Evolutionary conservation across 2,329 filamentous ascomycete genomes (phyloP), one percentile per base, ranked within the genome.

Genomic region (Arachnomyces sp.): DNA sequence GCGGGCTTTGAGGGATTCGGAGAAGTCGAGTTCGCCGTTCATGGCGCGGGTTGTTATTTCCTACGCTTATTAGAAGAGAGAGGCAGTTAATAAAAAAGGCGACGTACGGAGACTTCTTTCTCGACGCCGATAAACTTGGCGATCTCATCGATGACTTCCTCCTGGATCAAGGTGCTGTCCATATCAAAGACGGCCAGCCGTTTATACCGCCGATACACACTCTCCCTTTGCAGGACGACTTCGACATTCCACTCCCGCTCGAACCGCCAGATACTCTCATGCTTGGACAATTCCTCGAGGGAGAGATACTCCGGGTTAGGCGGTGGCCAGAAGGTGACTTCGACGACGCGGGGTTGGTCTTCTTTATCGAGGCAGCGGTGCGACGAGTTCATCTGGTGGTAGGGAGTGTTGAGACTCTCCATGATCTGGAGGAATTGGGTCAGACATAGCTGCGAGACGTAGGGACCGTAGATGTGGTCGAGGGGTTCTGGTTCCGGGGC

Each of bases 111-210:
- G 30, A 98, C 90, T 53, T 85, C 72, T 39, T 80, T 80, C 52
- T 86, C 80, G n/a, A 93, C 75, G 38, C 87, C 86, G 2, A 95
- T 78, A 29, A 84, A 84, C 39, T 84, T 80, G 3, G 92, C 92
- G 42, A 98, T 82, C 54, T 96, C 81, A 62, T 98, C 92, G 58
- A 98, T 96, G 45, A 95, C 89, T 68, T 98, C 92, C 62, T 98
- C 89, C 39, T 90, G 84, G 60, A 98, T 96, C 44, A 98, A 75
- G 0, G 92, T 98, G 62, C 84, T 92, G 68, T 98, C 92, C 92
- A 98, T 98, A 63, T 98, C 92, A 57, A 98, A 98, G 25, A 95
- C 86, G 3, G 90, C 88, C 8, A 96, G 72, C 7, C 90, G 78
- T 50, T 89, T 89, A 63, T 93, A 78, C 18, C 82, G 76, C 43